Evolutionary conservation across 2,329 filamentous ascomycete species (phyloP), one percentile per base, ranked within the genome.

Genomic region (Metarhizium guizhouense): DNA sequence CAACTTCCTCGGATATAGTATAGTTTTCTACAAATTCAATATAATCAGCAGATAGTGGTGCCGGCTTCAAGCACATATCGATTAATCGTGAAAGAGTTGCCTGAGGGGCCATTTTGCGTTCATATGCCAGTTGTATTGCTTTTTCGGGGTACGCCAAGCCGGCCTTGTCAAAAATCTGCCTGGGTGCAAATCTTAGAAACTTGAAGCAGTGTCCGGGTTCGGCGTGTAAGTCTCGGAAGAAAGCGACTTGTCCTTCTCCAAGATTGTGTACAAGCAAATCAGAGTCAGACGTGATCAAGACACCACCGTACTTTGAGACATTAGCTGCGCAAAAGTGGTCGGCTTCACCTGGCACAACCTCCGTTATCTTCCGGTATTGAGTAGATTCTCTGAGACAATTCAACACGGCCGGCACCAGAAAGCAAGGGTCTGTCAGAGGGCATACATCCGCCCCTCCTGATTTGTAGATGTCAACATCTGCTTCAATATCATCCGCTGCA

Each of bases 201-300:
- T 59, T 52, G 16, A 68, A 56, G 34, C 52, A 58, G 10, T 59
- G 62, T 56, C 59, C 60, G 58, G 60, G 58, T 36, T 67, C 57
- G 30, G 65, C 38, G 38, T 81, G 76, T 1, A 93, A 68, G 51
- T 90, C 86, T 55, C 79, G 76, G 34, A 95, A 79, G 56, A 93
- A 85, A 0, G 84, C 74, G 0, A 95, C 83, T 1, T 76, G 74
- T 0, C 86, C 86, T 1, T 77, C 60, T 0, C 85, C 86, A 8
- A 93, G 76, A 56, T 90, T 79, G 65, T 92, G 85, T 0, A 93
- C 77, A 0, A 95, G 74, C 8, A 96, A 76, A 65, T 97, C 93
- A 0, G 91, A 95, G 64, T 97, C 93, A n/a, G 84, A 85, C 0
- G 90, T 95, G 6, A 96, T 70, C 14, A 90, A 78, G 2, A 76